phyloP scores from a whole-genome alignment of 2,329 filamentous ascomycete species.

The Claviceps africana region DNA sequence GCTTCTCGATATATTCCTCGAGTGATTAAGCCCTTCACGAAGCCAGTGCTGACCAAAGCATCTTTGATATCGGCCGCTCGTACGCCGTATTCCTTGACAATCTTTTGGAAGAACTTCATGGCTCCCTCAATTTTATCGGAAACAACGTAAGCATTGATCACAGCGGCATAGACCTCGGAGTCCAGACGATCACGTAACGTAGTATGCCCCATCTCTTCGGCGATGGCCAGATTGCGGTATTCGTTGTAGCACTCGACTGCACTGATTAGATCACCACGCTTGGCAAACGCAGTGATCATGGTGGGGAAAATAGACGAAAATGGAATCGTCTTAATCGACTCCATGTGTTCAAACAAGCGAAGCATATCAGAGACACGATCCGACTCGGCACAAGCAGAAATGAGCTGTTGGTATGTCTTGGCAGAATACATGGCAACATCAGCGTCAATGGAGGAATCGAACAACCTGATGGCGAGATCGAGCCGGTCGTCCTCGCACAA shows the following conservation, averaged over 20 bases:
- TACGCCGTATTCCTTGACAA: constrained; percentile 48
- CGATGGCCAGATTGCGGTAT: constrained; percentile 79
- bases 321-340: constrained; percentile 57
- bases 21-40: constrained; percentile 65
- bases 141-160: constrained; percentile 77
- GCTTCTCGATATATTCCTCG: constrained; percentile 59
- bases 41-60: constrained; percentile 55
- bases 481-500: constrained; percentile 78
- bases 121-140: constrained; percentile 71
- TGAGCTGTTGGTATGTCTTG: constrained; percentile 72
- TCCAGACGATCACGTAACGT: constrained; percentile 61
- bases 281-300: constrained; percentile 91
- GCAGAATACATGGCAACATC: constrained; percentile 56
- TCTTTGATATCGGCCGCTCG: constrained; percentile 53
- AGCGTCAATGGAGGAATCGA: constrained; percentile 57
- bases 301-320: constrained; percentile 72
- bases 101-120: constrained; percentile 70
- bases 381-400: constrained; percentile 72
- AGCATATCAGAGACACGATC: constrained; percentile 81
- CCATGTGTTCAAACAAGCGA: constrained; percentile 83
- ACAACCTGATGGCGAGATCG: constrained; percentile 71
- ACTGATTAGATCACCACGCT: constrained; percentile 65
- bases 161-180: constrained; percentile 73
- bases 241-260: constrained; percentile 93
- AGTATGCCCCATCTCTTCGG: constrained; percentile 60